Percentiles rank a stretch among this genome's conserved stretches.
These are phyloP conservation scores for Acorus gramineus DNA, from an alignment of 106 monocot species.

Conservation along the genomic window DNA sequence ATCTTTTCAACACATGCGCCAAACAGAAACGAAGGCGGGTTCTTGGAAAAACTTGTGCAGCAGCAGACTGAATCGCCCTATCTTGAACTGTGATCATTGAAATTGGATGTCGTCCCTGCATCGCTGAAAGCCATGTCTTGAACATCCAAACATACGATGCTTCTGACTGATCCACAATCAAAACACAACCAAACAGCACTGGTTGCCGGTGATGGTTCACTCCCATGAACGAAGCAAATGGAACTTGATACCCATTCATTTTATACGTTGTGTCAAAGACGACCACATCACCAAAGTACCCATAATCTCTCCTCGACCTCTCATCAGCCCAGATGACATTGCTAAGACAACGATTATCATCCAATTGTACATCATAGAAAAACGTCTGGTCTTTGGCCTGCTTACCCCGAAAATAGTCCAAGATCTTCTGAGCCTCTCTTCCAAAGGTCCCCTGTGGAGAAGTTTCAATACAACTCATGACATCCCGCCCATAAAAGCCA, in stretches of 20 bases:
- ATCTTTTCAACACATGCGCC: background rate
- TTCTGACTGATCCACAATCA: background rate
- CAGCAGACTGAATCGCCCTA: background rate
- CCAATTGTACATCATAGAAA: background rate
- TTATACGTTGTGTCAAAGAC: background rate
- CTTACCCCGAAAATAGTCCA: background rate
- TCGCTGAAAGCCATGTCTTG: conserved; percentile 2
- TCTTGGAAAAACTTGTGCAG: background rate
- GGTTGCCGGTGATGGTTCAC: background rate
- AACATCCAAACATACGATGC: conserved; percentile 1
- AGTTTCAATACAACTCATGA: background rate
- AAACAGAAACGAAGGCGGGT: background rate
- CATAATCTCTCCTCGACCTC: background rate
- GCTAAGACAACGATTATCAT: background rate
- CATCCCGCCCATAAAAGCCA: too few species aligned
- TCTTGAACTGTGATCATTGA: background rate
- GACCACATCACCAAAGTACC: background rate
- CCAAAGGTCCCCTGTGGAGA: background rate
- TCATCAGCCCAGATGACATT: conserved; percentile 9
- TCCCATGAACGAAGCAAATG: background rate
- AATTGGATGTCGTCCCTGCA: background rate
- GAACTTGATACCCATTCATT: background rate
- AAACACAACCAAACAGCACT: background rate
- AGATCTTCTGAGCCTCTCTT: background rate
- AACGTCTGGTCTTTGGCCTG: background rate